Evolutionary conservation across 768 basidiomycete genomes (phyloP).

Genomic region (Boletus rubescentipes): DNA sequence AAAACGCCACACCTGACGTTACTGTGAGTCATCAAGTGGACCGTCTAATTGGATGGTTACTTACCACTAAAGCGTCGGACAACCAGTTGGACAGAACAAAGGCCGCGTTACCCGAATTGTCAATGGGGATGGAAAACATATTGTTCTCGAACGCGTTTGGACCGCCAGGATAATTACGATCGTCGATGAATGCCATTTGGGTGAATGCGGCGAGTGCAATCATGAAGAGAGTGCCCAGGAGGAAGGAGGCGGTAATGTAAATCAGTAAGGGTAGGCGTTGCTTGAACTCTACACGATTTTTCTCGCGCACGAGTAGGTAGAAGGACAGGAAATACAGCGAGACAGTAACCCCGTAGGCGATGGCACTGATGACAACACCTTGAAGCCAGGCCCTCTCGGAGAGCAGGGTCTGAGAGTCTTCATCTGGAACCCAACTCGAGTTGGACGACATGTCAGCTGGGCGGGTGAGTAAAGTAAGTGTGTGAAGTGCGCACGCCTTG

Average conservation of each 20-base stretch:
- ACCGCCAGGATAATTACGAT: conserved; percentile 33
- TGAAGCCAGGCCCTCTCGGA: conserved; percentile 23
- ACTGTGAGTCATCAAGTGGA: not conserved
- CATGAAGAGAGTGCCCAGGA: conserved; percentile 19
- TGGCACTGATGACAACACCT: conserved; percentile 8
- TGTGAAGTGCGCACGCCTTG: not conserved
- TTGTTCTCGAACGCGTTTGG: conserved; percentile 25
- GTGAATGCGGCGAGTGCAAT: conserved; percentile 18
- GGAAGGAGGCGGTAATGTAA: conserved; percentile 4
- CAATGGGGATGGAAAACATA: conserved; percentile 23
- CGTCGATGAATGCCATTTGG: conserved; percentile 32
- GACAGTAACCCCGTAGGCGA: conserved; percentile 9
- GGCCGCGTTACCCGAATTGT: conserved; percentile 7
- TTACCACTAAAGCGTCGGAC: conserved; percentile 21
- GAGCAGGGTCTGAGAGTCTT: conserved; percentile 13
- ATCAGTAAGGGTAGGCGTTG: conserved; percentile 3
- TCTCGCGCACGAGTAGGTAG: conserved; percentile 4
- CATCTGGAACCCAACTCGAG: conserved; percentile 18
- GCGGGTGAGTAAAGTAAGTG: not conserved
- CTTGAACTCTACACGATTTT: conserved; percentile 2
- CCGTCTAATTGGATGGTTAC: not conserved
- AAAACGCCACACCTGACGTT: conserved; percentile 15
- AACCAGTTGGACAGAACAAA: conserved; percentile 16
- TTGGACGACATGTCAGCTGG: conserved; percentile 13
- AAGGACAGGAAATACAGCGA: conserved; percentile 9